Evolutionary conservation across 1,284 basidiomycete species (phyloP).

Genomic region (Tilletia caries): DNA sequence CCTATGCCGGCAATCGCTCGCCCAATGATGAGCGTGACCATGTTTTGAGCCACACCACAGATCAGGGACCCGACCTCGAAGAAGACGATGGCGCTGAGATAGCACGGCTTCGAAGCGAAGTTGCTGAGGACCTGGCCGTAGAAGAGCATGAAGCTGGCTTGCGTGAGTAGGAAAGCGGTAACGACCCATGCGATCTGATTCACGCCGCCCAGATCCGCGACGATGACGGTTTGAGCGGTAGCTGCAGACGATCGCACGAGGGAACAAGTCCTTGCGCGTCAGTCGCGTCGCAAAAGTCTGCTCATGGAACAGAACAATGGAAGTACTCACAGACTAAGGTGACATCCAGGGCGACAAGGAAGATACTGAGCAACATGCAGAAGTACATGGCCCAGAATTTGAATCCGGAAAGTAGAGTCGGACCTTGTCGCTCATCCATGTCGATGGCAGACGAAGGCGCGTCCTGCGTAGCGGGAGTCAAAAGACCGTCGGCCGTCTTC

Average conservation of each 20-base stretch:
- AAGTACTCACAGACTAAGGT: not conserved
- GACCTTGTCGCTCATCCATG: not conserved
- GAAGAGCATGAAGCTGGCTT: conserved; percentile 53
- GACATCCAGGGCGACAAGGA: conserved; percentile 9
- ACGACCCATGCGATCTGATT: conserved; percentile 51
- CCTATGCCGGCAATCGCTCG: conserved; percentile 79
- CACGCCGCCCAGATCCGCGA: not conserved
- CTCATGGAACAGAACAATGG: too few relatives aligned
- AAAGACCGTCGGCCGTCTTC: too few relatives aligned
- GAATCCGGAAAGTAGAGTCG: not conserved
- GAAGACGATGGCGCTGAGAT: conserved; percentile 61
- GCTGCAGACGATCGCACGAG: not conserved
- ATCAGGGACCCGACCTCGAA: conserved; percentile 78
- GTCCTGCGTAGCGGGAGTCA: too few relatives aligned
- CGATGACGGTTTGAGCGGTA: conserved; percentile 2
- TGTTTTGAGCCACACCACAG: conserved; percentile 74
- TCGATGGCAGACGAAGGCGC: not conserved
- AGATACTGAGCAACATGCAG: conserved; percentile 4
- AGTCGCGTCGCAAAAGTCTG: too few relatives aligned
- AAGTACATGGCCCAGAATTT: not conserved
- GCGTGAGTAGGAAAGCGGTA: conserved; percentile 55
- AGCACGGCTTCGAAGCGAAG: not conserved
- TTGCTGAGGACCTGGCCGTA: conserved; percentile 26
- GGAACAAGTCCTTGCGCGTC: too few relatives aligned
- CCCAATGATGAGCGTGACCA: conserved; percentile 69